Percentiles rank a stretch among this genome's conserved stretches.
Conservation (phyloP, 352 stramenopile genomes). For the Phytophthora megakarya region DNA sequence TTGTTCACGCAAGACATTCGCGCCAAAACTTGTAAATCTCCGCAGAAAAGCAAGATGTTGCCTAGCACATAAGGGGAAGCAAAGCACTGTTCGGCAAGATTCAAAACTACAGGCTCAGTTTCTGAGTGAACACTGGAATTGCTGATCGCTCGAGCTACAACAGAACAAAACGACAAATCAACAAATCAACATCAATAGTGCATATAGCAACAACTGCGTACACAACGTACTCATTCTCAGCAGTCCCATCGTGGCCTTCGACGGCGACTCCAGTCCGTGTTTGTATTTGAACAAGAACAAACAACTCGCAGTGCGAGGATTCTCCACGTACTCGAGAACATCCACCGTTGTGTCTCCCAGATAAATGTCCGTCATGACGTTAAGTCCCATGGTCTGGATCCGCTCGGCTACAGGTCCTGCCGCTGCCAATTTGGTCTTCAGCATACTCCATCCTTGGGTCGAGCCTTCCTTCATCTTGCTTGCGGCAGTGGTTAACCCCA, state of each 20-base stretch:
- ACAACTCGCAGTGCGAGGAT: conserved; percentile 46
- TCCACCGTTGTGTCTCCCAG: conserved; percentile 65
- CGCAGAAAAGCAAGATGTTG: conserved; percentile 74
- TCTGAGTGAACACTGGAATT: conserved; percentile 34
- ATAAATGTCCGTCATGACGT: conserved; percentile 74
- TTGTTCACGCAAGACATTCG: conserved; percentile 61
- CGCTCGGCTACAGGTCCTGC: conserved; percentile 74
- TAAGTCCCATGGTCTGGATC: conserved; percentile 75
- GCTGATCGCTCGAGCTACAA: conserved; percentile 35
- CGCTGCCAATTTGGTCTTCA: conserved; percentile 77
- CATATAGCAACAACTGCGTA: not conserved
- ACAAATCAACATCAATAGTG: conserved; percentile 5
- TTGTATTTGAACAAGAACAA: conserved; percentile 72
- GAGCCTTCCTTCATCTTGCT: conserved; percentile 72
- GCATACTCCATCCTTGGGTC: conserved; percentile 77
- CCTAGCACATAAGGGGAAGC: conserved; percentile 69
- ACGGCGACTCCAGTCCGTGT: conserved; percentile 18
- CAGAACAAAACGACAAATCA: not conserved
- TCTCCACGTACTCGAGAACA: conserved; percentile 48
- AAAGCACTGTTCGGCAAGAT: conserved; percentile 51
- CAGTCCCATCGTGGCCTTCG: conserved; percentile 37
- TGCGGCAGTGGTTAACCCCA: conserved; percentile 27
- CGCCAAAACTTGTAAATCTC: conserved; percentile 54
- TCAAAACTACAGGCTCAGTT: conserved; percentile 9
- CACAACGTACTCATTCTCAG: conserved; percentile 54